Evolutionary conservation across 2,329 filamentous ascomycete genomes (phyloP).

Genomic region (Colletotrichum sp.): DNA sequence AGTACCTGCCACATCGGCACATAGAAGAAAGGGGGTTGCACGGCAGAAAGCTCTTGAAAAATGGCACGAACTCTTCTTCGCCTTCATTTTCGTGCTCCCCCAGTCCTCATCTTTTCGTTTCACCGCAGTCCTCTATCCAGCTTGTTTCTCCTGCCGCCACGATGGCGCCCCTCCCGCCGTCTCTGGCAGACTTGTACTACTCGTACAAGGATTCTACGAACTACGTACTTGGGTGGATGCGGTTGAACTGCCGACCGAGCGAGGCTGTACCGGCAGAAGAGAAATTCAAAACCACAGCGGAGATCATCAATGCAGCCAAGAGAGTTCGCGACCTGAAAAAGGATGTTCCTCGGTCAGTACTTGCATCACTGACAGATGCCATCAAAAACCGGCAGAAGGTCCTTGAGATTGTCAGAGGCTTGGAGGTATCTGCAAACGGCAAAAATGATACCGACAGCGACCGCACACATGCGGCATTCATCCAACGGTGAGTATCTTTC

Average conservation of each 20-base stretch:
- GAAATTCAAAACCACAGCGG: background rate
- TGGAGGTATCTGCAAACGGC: background rate
- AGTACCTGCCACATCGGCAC: background rate
- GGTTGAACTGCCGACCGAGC: background rate
- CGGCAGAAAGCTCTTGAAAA: background rate
- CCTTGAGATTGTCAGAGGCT: background rate
- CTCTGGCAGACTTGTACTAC: background rate
- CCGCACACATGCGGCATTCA: background rate
- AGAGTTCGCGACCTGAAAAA: background rate
- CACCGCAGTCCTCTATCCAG: background rate
- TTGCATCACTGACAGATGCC: background rate
- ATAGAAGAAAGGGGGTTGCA: background rate
- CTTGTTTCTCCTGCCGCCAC: background rate
- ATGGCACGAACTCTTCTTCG: background rate
- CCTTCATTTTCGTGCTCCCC: rapidly evolving
- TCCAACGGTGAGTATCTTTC: background rate
- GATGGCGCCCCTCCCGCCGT: background rate
- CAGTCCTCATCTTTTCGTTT: background rate
- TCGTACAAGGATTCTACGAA: background rate
- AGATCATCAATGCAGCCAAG: background rate
- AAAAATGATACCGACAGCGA: background rate
- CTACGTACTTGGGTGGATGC: background rate
- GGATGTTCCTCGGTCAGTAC: background rate
- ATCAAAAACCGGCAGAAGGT: background rate
- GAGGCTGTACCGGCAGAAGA: background rate